Evolutionary conservation across 2,329 filamentous ascomycete species (phyloP), one percentile per base, ranked within the genome.

Genomic region (Sclerotinia spermophila): DNA sequence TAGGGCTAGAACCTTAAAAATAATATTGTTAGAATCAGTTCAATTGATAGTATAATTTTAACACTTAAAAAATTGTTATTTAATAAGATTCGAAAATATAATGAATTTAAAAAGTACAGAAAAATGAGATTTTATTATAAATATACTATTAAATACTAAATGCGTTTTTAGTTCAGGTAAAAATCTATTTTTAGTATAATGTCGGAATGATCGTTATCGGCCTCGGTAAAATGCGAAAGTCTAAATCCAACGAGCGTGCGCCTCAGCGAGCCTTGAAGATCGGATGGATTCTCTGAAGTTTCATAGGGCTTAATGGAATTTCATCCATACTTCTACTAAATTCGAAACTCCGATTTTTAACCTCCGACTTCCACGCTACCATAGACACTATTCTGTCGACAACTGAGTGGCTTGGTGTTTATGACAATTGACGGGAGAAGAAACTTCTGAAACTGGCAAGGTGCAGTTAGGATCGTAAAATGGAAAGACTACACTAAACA

Each of bases 141-240:
- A n/a, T n/a, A n/a, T n/a, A n/a, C n/a, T n/a, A n/a, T n/a, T n/a
- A n/a, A n/a, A n/a, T n/a, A n/a, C n/a, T n/a, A n/a, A n/a, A n/a
- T n/a, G n/a, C n/a, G n/a, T n/a, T n/a, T n/a, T n/a, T n/a, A n/a
- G n/a, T n/a, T n/a, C n/a, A n/a, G n/a, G n/a, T n/a, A n/a, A n/a
- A n/a, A n/a, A n/a, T n/a, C n/a, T n/a, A n/a, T n/a, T n/a, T n/a
- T n/a, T n/a, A n/a, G n/a, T n/a, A n/a, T n/a, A n/a, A n/a, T n/a
- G n/a, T n/a, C n/a, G n/a, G n/a, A n/a, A n/a, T n/a, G n/a, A n/a
- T n/a, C n/a, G n/a, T n/a, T n/a, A n/a, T n/a, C n/a, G n/a, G n/a
- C n/a, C n/a, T n/a, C n/a, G n/a, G n/a, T n/a, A n/a, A n/a, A n/a
- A 64, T 64, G 60, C 60, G 60, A 64, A 48, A 35, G 60, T 64